These are phyloP conservation scores for Penicillium sp. DNA, from an alignment of 2,329 filamentous ascomycete species.

Conservation along the genomic window DNA sequence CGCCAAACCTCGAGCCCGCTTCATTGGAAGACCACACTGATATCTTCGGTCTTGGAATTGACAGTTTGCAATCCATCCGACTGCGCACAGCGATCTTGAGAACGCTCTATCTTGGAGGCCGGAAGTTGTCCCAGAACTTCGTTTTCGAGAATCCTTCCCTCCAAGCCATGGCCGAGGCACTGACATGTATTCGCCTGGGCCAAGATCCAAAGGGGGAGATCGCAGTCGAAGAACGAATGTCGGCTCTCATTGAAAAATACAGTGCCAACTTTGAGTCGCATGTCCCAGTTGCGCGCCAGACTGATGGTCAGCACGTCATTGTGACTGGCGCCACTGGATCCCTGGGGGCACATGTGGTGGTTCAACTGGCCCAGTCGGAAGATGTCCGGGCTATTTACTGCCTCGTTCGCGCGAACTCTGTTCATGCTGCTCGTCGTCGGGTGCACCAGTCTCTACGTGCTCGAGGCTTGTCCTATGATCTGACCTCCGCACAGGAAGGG, in stretches of 20 bases:
- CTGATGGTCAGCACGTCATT: constrained; percentile 28
- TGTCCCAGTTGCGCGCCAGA: constrained; percentile 19
- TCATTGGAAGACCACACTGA: constrained; percentile 16
- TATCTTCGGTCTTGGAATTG: constrained; percentile 25
- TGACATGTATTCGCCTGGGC: constrained; percentile 15
- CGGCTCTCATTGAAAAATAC: constrained; percentile 52
- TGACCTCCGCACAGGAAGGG: constrained; percentile 17
- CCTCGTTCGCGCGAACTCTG: constrained; percentile 54
- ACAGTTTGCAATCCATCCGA: constrained; percentile 26
- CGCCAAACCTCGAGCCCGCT: constrained; percentile 24
- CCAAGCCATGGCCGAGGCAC: constrained; percentile 19
- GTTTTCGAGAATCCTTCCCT: constrained; percentile 26
- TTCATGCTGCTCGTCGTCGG: constrained; percentile 46
- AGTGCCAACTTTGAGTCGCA: constrained; percentile 31
- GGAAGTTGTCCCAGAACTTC: constrained; percentile 21
- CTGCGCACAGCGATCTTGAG: constrained; percentile 18
- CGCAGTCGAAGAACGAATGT: constrained; percentile 45
- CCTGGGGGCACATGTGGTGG: constrained; percentile 61
- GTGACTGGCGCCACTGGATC: constrained; percentile 69
- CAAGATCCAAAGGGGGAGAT: constrained; percentile 3
- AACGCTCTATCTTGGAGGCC: constrained; percentile 14
- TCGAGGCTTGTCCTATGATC: constrained; percentile 35
- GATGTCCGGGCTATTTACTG: constrained; percentile 55
- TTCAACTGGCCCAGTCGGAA: constrained; percentile 41
- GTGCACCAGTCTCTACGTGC: constrained; percentile 47